Percentiles rank a stretch among this genome's conserved stretches.
Conservation (phyloP, 1,139 yeast species). For the Hemisphaericaspora xylofermentans region DNA sequence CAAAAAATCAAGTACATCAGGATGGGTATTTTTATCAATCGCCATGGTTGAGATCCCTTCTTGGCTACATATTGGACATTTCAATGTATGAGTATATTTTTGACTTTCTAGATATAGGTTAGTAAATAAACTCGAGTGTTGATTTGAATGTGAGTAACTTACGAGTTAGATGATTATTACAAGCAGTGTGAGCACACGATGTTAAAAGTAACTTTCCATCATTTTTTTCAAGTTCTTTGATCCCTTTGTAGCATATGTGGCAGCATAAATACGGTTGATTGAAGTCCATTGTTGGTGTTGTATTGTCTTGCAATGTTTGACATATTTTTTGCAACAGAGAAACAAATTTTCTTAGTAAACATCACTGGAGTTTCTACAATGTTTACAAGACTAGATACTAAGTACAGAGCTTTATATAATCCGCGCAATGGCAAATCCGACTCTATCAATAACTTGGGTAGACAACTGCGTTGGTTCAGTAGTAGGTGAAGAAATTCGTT, state of each 20-base stretch:
- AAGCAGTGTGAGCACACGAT: conserved; percentile 28
- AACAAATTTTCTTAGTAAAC: neutral
- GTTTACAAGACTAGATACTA: too few relatives aligned
- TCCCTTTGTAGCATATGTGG: conserved; percentile 19
- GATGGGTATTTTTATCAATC: conserved; percentile 15
- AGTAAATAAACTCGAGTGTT: neutral
- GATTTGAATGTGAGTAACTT: conserved; percentile 5
- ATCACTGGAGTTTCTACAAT: neutral
- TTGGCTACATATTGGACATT: conserved; percentile 18
- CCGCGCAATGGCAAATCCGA: too few relatives aligned
- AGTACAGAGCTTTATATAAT: too few relatives aligned
- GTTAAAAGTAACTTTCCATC: conserved; percentile 17
- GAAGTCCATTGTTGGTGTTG: conserved; percentile 14
- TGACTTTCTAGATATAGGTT: neutral
- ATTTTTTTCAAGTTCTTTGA: conserved; percentile 5
- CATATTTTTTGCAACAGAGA: neutral
- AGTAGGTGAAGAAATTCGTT: too few relatives aligned
- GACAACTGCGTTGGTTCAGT: too few relatives aligned
- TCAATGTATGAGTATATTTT: neutral
- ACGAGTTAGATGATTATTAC: conserved; percentile 19
- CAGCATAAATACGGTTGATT: conserved; percentile 22
- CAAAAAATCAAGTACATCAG: conserved; percentile 17
- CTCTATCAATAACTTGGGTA: too few relatives aligned
- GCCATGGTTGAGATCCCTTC: conserved; percentile 14
- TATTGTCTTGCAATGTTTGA: neutral